Evolutionary conservation across 345 rosid species (phyloP), one percentile per base, ranked within the genome.

Genomic region (Mallotus nudiflorus): DNA sequence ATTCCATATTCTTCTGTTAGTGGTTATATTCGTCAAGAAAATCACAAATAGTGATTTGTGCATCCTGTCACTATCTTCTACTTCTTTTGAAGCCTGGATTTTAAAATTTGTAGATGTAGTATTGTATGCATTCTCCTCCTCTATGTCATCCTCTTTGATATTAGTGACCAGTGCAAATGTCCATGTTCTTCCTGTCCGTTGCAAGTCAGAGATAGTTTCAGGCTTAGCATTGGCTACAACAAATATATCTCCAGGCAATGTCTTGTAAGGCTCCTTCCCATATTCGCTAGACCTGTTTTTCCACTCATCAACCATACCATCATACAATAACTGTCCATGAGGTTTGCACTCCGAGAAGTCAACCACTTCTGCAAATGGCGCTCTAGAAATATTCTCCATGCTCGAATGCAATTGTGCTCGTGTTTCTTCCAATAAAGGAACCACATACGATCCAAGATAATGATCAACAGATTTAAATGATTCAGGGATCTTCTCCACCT

Each of bases 351-450:
- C 58, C 0, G 9, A 1, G 25, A 65, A 33, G 19, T 9, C 53
- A 12, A 37, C 58, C 12, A 81, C 78, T 29, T 75, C 44, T 12
- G 88, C 73, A 63, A 49, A 76, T 13, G 90, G 88, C 5, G 80
- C 79, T 24, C 22, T 24, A 19, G 75, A 75, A 13, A 84, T 73
- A 24, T 19, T 31, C 9, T 85, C 68, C 58, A 85, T 27, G n/a
- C 76, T 44, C 13, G 87, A 85, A 62, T 18, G 19, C 33, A 87
- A 35, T 9, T 44, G 62, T 0, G 81, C 75, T 19, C 88, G 62
- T 1, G 88, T 81, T 72, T 87, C 88, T 35, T 87, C 91, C 67
- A 84, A 52, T 22, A 87, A 45, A 16, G 91, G 86, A 40, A 35
- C 39, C 12, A 69, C 24, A 65, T 52, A 86, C 0, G 85, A 74